A percentile compares a stretch with the other conserved stretches of the same genome.
These are phyloP conservation scores for Umbelopsis ramanniana DNA, from an alignment of 192 early-diverging fungal genomes.

Conservation along the genomic window DNA sequence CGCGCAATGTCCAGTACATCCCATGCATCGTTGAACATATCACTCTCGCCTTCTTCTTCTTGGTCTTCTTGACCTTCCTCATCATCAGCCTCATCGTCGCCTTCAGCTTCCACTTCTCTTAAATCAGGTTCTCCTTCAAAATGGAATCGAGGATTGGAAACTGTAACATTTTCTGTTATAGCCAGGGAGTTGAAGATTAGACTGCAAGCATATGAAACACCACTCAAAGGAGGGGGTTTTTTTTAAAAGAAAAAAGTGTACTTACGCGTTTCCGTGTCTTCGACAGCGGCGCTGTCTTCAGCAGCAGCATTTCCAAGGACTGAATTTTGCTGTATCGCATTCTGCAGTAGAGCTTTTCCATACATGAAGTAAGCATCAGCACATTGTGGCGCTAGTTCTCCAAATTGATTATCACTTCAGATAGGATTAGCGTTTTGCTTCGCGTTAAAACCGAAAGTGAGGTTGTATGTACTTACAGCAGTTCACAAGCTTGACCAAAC, in stretches of 20 bases:
- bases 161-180: neutral
- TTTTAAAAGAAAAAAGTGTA: slow-evolving; percentile 1
- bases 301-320: slow-evolving; percentile 65
- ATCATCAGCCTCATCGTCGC: slow-evolving; percentile 53
- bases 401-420: slow-evolving; percentile 64
- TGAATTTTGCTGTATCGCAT: slow-evolving; percentile 73
- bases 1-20: slow-evolving; percentile 85
- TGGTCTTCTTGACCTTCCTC: slow-evolving; percentile 49
- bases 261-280: slow-evolving; percentile 34
- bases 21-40: slow-evolving; percentile 83
- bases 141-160: slow-evolving; percentile 54
- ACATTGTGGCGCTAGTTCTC: slow-evolving; percentile 62
- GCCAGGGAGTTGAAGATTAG: slow-evolving; percentile 16
- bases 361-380: slow-evolving; percentile 77
- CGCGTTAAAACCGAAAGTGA: no score
- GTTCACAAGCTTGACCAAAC: slow-evolving; percentile 70
- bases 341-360: slow-evolving; percentile 73
- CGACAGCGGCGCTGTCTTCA: slow-evolving; percentile 42
- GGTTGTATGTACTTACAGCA: slow-evolving; percentile 52
- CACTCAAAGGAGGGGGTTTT: slow-evolving; percentile 26
- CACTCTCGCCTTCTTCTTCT: slow-evolving; percentile 48
- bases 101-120: slow-evolving; percentile 40
- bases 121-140: slow-evolving; percentile 72
- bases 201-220: neutral
- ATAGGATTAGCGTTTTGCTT: neutral